Evolutionary conservation across 2,329 filamentous ascomycete genomes (phyloP).

Genomic region (Penicillium expansum): DNA sequence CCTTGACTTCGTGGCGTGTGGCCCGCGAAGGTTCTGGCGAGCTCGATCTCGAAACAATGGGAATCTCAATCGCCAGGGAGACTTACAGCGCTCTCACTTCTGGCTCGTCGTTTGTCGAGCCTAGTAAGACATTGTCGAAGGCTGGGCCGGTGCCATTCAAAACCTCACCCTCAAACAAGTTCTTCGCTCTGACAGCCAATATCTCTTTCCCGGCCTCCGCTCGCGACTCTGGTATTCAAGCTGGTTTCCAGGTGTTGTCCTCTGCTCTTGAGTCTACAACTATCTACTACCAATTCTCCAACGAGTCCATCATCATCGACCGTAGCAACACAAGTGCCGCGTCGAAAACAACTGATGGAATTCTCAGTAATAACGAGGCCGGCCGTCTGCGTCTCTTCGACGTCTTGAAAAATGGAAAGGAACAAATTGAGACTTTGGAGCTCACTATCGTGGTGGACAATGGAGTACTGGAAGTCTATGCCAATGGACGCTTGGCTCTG

Average conservation of each 20-base stretch:
- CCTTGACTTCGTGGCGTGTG: constrained; percentile 7
- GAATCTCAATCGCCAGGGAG: constrained; percentile 19
- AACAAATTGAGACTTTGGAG: constrained; percentile 16
- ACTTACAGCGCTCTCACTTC: constrained; percentile 12
- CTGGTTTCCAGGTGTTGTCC: constrained; percentile 18
- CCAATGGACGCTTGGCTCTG: constrained; percentile 22
- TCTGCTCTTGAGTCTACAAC: constrained; percentile 15
- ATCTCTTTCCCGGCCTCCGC: constrained; percentile 3
- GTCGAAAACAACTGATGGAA: constrained; percentile 9
- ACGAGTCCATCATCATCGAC: constrained; percentile 21
- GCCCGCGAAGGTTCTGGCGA: neutral
- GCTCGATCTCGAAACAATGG: constrained; percentile 15
- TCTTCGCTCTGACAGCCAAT: neutral
- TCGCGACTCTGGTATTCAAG: neutral
- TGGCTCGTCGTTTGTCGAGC: neutral
- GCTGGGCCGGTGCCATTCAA: neutral
- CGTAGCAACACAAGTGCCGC: constrained; percentile 20
- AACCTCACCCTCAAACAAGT: constrained; percentile 1
- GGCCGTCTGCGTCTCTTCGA: constrained; percentile 20
- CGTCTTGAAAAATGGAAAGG: neutral
- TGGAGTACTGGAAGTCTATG: constrained; percentile 17
- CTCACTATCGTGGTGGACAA: constrained; percentile 22
- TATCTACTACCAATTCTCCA: constrained; percentile 23
- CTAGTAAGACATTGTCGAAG: constrained; percentile 1
- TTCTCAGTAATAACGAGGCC: constrained; percentile 6